Percentiles rank a stretch among this genome's conserved stretches.
These are phyloP conservation scores for Corymbia calophylla DNA, from an alignment of 441 rosid species.

Conservation along the genomic window DNA sequence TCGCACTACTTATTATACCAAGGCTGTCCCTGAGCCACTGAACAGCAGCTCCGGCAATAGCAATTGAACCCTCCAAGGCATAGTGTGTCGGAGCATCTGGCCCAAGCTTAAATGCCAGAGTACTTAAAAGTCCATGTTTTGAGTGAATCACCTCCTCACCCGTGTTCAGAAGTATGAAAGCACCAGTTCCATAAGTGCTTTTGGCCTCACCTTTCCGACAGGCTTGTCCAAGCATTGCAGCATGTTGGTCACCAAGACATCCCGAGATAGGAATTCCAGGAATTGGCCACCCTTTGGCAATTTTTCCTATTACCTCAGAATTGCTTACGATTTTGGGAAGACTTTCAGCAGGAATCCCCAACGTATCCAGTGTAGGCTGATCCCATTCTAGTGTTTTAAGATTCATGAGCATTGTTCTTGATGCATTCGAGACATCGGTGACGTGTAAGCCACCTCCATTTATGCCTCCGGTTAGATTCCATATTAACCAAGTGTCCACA, in stretches of 20 bases:
- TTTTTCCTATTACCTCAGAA: constrained; percentile 70
- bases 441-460: constrained; percentile 57
- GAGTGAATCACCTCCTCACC: constrained; percentile 59
- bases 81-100: constrained; percentile 66
- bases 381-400: constrained; percentile 81
- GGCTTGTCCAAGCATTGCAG: constrained; percentile 96
- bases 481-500: constrained; percentile 76
- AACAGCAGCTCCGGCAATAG: constrained; percentile 93
- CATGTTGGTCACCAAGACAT: constrained; percentile 95
- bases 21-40: constrained; percentile 95
- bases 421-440: constrained; percentile 89
- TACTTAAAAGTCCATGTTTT: constrained; percentile 76
- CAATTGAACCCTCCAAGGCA: constrained; percentile 87
- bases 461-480: constrained; percentile 88
- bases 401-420: constrained; percentile 92
- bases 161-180: constrained; percentile 86
- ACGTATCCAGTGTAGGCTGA: constrained; percentile 33
- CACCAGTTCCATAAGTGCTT: constrained; percentile 91
- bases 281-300: constrained; percentile 76
- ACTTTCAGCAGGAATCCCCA: constrained; percentile 47
- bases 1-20: constrained; percentile 52
- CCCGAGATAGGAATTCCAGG: constrained; percentile 74
- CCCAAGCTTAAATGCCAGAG: constrained; percentile 82
- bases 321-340: constrained; percentile 82
- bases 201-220: constrained; percentile 87